Base-by-base conservation (phyloP, 202 grass and related monocot genomes). In the Setaria viridis region DNA sequence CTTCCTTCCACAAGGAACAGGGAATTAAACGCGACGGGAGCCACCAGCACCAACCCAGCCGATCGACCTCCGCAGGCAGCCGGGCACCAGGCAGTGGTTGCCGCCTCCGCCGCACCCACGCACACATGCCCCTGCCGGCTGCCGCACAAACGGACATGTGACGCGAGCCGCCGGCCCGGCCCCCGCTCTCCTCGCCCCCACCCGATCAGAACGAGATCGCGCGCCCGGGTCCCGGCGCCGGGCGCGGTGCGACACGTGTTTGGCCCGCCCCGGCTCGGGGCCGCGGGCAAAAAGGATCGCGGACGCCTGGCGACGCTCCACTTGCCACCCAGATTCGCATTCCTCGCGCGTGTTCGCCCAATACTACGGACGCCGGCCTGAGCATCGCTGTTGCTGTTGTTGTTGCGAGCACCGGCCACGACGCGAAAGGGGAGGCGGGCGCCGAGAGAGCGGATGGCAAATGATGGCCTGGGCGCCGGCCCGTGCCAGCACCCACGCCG, bases 121-220 rank as follows among this genome's bases (percentile, higher is more conserved):
- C 49, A 62, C 84, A 82, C 88, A 83, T 83, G 88, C 72, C 65
- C 56, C 72, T 86, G 78, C 88, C 78, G 88, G 74, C 80, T 15
- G 67, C 71, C 51, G 71, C 79, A 4, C 79, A 32, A 70, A 70
- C 79, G 62, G 71, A 7, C 72, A 87, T 1, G 85, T 82, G 77
- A 73, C 34, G 21, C 56, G 75, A 45, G 75, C 39, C 55, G 39
- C 80, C 39, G 39, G 6, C 39, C 39, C 39, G 35, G 35, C 35
- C 20, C 0, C 10, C 29, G 11, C 42, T 15, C 45, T 11, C 2
- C 68, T 15, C 8, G 29, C 39, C 29, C 17, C 55, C 55, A 57
- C 65, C 34, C 50, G 79, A 79, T 83, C 79, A 1, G 11, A 59
- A 11, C 69, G 62, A 68, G 67, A 78, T 84, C 75, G 67, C 80